Percentiles rank a stretch among this genome's conserved stretches.
These are phyloP conservation scores for Coccomyxa sp. DNA, from an alignment of 139 green algal genomes.

Conservation along the genomic window DNA sequence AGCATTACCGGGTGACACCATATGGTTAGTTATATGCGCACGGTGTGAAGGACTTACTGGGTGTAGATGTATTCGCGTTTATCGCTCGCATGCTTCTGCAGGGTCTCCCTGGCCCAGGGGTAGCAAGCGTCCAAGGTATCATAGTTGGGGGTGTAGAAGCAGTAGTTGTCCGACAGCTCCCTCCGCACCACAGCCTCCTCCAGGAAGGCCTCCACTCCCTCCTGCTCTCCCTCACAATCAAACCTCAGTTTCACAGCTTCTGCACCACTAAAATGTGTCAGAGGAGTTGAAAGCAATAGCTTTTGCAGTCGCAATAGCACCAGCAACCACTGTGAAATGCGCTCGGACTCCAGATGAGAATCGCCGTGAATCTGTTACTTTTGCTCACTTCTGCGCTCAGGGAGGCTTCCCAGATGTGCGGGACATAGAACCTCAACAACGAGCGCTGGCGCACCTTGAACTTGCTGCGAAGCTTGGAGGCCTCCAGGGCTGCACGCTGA, in stretches of 20 bases:
- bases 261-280: too few relatives aligned
- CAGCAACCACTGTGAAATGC: too few relatives aligned
- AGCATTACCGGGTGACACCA: too few relatives aligned
- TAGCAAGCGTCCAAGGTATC: constrained; percentile 71
- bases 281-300: too few relatives aligned
- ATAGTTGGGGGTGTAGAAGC: constrained; percentile 80
- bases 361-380: too few relatives aligned
- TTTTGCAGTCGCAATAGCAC: too few relatives aligned
- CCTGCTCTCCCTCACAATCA: constrained; percentile 13
- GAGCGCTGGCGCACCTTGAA: constrained; percentile 30
- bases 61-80: constrained; percentile 75
- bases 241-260: too few relatives aligned
- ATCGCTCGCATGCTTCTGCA: constrained; percentile 70
- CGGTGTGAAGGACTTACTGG: constrained; percentile 21
- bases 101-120: constrained; percentile 77
- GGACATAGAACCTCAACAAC: too few relatives aligned
- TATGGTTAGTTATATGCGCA: too few relatives aligned
- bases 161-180: constrained; percentile 96
- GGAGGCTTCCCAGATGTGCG: too few relatives aligned
- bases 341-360: too few relatives aligned
- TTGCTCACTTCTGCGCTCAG: too few relatives aligned
- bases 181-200: constrained; percentile 91
- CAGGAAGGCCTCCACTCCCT: constrained; percentile 84
- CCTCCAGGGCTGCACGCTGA: constrained; percentile 82
- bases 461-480: constrained; percentile 56